These are phyloP conservation scores for Wickerhamomyces sp. DNA, from an alignment of 1,139 yeast species.

Conservation along the genomic window DNA sequence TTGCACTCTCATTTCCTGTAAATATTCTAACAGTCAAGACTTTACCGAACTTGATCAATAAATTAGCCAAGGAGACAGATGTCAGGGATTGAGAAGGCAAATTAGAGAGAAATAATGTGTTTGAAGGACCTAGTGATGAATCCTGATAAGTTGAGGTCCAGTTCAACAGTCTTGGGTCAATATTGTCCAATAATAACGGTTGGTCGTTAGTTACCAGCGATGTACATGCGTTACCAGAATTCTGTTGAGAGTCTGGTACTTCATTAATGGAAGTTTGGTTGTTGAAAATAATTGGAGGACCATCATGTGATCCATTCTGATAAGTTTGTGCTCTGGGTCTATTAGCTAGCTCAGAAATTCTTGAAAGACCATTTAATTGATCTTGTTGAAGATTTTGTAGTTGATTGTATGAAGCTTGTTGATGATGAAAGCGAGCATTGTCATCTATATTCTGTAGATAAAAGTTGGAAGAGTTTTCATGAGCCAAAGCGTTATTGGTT, in stretches of 20 bases:
- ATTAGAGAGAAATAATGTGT: slow-evolving; percentile 72
- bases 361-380: slow-evolving; percentile 6
- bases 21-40: slow-evolving; percentile 56
- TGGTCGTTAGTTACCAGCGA: slow-evolving; percentile 9
- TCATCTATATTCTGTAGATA: slow-evolving; percentile 15
- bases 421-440: slow-evolving; percentile 1
- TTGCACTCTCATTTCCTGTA: slow-evolving; percentile 50
- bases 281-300: slow-evolving; percentile 12
- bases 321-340: slow-evolving; percentile 42
- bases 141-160: slow-evolving; percentile 65
- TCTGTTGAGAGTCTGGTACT: slow-evolving; percentile 8
- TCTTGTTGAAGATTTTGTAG: slow-evolving; percentile 6
- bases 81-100: slow-evolving; percentile 53
- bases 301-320: slow-evolving; percentile 21
- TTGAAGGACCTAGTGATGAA: slow-evolving; percentile 70
- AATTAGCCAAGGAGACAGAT: slow-evolving; percentile 39
- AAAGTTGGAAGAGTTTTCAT: slow-evolving; percentile 15
- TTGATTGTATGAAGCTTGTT: neutral
- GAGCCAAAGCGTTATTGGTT: slow-evolving; percentile 27
- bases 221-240: neutral
- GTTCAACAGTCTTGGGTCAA: slow-evolving; percentile 43
- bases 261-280: slow-evolving; percentile 13
- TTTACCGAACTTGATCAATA: slow-evolving; percentile 49
- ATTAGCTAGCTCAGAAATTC: slow-evolving; percentile 8
- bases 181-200: slow-evolving; percentile 49